Conservation (phyloP, 805 yeast genomes). For the Saccharomycopsis sp. region DNA sequence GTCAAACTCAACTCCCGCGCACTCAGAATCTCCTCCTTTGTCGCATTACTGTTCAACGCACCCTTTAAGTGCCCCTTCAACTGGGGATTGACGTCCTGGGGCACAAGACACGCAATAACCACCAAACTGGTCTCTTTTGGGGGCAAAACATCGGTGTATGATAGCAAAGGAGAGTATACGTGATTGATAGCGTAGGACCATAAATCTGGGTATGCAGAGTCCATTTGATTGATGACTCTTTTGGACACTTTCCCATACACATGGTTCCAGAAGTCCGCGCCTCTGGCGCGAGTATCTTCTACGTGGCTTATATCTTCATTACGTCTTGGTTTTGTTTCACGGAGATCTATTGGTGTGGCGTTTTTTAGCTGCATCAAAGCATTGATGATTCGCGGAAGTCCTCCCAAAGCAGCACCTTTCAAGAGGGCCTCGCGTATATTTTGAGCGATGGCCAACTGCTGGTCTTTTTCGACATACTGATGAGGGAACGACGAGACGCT, state of each 20-base stretch:
- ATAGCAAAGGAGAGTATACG: slow-evolving; percentile 73
- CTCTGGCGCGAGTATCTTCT: slow-evolving; percentile 35
- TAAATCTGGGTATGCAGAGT: slow-evolving; percentile 76
- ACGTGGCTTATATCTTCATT: slow-evolving; percentile 26
- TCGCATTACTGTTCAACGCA: slow-evolving; percentile 72
- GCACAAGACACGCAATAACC: slow-evolving; percentile 72
- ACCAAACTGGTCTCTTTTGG: slow-evolving; percentile 71
- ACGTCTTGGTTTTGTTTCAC: slow-evolving; percentile 26
- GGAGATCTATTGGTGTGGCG: slow-evolving; percentile 51
- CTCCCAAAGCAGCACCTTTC: slow-evolving; percentile 73
- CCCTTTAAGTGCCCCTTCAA: slow-evolving; percentile 87
- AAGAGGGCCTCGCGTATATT: slow-evolving; percentile 71
- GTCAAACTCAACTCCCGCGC: slow-evolving; percentile 57
- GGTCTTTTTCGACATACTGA: slow-evolving; percentile 11
- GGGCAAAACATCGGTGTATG: slow-evolving; percentile 54
- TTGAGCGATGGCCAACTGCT: slow-evolving; percentile 34
- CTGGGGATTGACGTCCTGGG: slow-evolving; percentile 92
- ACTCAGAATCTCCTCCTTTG: slow-evolving; percentile 52
- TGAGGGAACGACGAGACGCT: neutral
- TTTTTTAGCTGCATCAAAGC: slow-evolving; percentile 57
- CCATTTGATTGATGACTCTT: slow-evolving; percentile 62
- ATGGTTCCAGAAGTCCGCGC: slow-evolving; percentile 60
- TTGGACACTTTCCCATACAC: slow-evolving; percentile 70
- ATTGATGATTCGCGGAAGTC: slow-evolving; percentile 81
- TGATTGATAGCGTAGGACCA: slow-evolving; percentile 66